Base-by-base conservation (phyloP, 768 basidiomycete species). In the Russula griseocarnosa region DNA sequence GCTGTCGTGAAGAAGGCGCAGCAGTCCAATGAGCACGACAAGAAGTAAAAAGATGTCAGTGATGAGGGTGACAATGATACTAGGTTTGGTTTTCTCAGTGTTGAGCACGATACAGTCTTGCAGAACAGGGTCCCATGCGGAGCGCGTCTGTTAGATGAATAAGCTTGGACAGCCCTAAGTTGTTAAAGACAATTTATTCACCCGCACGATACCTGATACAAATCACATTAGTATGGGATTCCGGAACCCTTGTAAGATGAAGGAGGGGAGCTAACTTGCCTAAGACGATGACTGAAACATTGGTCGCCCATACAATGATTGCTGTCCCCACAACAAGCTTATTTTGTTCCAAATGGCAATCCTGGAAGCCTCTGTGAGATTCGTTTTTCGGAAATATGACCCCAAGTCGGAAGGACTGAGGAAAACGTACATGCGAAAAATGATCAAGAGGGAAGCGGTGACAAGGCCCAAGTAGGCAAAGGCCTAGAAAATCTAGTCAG, bases 331-430 rank as follows among this genome's bases (percentile, higher is more conserved):
- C 32, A 5, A 34, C n/a, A 22, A 34, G 5, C 30, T 14, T 34
- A 13, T 53, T 22, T 22, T 53, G 20, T 53, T 53, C 52, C 52
- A 53, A 36, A 53, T 53, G 52, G 52, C 52, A 13, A 53, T 22
- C n/a, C 52, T 53, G 13, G 32, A 22, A 36, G n/a, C 20, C 32
- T 53, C 13, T 2, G 13, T 53, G n/a, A 36, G 52, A n/a, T 13
- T 49, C 22, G n/a, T 30, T 32, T 30, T 32, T 34, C 10, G 30
- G 51, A 53, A 53, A 32, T 5, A 51, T 30, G 28, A 5, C 3
- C 16, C 28, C 30, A 3, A 16, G 3, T 52, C 10, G 20, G 52
- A n/a, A 22, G 9, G 18, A 51, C 20, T 32, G 28, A 24, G 22
- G 4, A 28, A 32, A 11, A 34, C 52, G 20, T 11, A 53, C 52